Base-by-base conservation (phyloP, 495 filamentous ascomycete species). In the Apiosordaria backusii region DNA sequence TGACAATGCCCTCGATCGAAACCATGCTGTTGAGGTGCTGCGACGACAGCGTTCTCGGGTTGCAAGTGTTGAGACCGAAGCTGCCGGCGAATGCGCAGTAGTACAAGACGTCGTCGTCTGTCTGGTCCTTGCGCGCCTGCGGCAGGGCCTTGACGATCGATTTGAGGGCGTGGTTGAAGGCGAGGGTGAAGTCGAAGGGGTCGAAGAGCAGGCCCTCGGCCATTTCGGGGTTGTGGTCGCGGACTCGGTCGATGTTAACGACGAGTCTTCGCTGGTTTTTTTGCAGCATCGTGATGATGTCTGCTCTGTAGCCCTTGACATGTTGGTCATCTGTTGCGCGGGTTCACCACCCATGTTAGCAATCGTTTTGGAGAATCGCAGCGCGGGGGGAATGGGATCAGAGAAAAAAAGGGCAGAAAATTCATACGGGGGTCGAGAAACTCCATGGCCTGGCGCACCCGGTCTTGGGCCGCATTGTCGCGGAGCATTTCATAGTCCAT, bases 1-100 rank as follows among this genome's bases (percentile, higher is more conserved):
- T 98, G 27, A 98, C 95, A 76, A 99, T 99, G 40, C 95, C 95
- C 77, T 99, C 95, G 68, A 99, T 86, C 2, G 93, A 97, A 19
- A 99, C 89, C 91, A 97, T 97, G 68, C 88, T 91, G 76, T 98
- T 98, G 63, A 99, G 83, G 72, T 94, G 92, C 35, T 84, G 82
- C 1, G 93, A 97, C 53, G 91, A 90, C 21, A 99, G 78, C 4
- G 95, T 98, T 71, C 95, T 87, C 59, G 95, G 95, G 74, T 97
- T 99, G 85, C 92, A 96, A 53, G 93, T 85, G 74, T 89, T 93
- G 74, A 97, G 91, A 63, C 95, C 95, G 73, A 99, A 94, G 70
- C 92, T 95, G 66, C 95, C 95, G 62, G 92, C 86, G 77, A 91
- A 97, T 24, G 96, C 96, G 67, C 93, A 97, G 74, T 99, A 98